Conservation (phyloP, 495 filamentous ascomycete genomes). For the Penicillium antarcticum region DNA sequence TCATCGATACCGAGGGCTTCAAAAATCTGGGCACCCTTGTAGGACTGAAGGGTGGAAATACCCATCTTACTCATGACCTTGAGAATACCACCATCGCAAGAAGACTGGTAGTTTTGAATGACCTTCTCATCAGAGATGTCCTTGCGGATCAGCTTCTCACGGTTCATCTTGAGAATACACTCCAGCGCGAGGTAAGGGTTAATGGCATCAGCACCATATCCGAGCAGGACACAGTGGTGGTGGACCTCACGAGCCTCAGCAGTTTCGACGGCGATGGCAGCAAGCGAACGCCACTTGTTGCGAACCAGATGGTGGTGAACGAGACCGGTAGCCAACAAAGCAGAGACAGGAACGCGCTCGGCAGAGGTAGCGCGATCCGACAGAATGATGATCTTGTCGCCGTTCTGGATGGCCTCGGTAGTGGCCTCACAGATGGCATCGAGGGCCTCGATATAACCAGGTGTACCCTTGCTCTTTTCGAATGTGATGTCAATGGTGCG, state of each 20-base stretch:
- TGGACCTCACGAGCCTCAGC: constrained; percentile 98
- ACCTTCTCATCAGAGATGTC: constrained; percentile 79
- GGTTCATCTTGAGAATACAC: constrained; percentile 98
- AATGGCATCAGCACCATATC: constrained; percentile 94
- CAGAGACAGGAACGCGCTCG: constrained; percentile 82
- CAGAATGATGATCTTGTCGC: constrained; percentile 83
- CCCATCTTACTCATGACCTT: constrained; percentile 99
- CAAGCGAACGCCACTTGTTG: constrained; percentile 93
- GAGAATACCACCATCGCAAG: constrained; percentile 94
- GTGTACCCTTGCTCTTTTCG: constrained; percentile 78
- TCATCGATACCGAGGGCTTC: constrained; percentile 98
- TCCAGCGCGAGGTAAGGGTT: constrained; percentile 98
- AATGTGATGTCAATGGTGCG: constrained; percentile 96
- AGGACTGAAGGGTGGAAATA: constrained; percentile 95
- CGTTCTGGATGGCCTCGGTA: constrained; percentile 79
- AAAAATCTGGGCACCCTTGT: constrained; percentile 99
- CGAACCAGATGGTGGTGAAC: constrained; percentile 96
- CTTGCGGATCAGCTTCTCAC: constrained; percentile 90
- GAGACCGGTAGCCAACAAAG: constrained; percentile 86
- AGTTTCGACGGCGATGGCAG: constrained; percentile 87
- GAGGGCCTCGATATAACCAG: constrained; percentile 84
- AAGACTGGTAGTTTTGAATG: constrained; percentile 96
- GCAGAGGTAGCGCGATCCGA: constrained; percentile 86
- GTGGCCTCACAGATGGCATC: constrained; percentile 86
- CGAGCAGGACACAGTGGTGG: constrained; percentile 96